Evolutionary conservation across 2,329 filamentous ascomycete genomes (phyloP), one percentile per base, ranked within the genome.

Genomic region (Calonectria pteridis): DNA sequence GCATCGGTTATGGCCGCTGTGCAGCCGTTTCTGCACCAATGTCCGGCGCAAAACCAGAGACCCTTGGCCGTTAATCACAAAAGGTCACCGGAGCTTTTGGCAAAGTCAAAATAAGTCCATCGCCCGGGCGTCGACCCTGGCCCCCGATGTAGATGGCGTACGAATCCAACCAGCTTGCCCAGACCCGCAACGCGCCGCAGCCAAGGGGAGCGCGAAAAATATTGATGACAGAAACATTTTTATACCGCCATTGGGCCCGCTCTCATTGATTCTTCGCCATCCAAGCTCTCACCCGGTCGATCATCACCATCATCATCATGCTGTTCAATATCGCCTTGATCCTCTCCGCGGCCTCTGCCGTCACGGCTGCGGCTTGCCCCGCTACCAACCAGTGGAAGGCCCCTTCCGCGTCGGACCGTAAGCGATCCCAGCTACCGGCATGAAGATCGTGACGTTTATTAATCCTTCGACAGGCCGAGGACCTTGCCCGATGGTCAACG

Each of bases 261-360:
- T 50, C 31, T 28, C 6, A 10, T 35, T 23, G 18, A 6, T 49
- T 40, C 55, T 11, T 50, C 46, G 31, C n/a, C 29, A 26, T 58
- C 49, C 13, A 33, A 14, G 20, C 55, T 43, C 4, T 31, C 6
- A 18, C 29, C 35, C 26, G 23, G 37, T 26, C 18, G 40, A 43
- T 28, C 33, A 14, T 51, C 5, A 74, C 18, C 18, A 43, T 28
- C 33, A 14, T 51, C 5, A 74, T 23, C 6, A 78, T 78, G 77
- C 49, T 79, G 14, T 77, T 76, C n/a, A 73, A 73, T 58, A 43
- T 74, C 23, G 70, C 68, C 2, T 63, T 78, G 31, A 35, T 78
- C 46, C 55, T 67, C 14, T 77, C 76, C 4, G 59, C 71, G 0
- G 76, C 74, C 11, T 46, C 74, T 33, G 69, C 76, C 3, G 59